Conservation (phyloP, 306 rosid genomes). For the Cyamopsis tetragonoloba region DNA sequence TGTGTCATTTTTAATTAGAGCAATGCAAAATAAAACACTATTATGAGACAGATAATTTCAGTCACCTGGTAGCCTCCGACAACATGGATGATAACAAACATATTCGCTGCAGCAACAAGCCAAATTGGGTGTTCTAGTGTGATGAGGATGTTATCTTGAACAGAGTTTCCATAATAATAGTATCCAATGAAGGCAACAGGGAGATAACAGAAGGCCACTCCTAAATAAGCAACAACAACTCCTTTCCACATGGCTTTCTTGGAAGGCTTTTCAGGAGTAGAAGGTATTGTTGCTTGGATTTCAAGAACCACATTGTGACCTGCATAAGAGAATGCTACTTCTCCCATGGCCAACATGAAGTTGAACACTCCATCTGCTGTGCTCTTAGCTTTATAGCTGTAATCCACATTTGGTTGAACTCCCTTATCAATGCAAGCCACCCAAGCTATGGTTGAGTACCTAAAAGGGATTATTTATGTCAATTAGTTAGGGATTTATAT, state of each 20-base stretch:
- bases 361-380: constrained; percentile 29
- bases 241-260: constrained; percentile 94
- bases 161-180: constrained; percentile 49
- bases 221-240: constrained; percentile 55
- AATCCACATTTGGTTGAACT: constrained; percentile 34
- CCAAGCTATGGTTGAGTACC: constrained; percentile 90
- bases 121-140: constrained; percentile 49
- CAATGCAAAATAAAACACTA: no score
- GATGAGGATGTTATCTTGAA: constrained; percentile 35
- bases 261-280: constrained; percentile 68
- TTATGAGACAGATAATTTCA: no score
- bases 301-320: constrained; percentile 88
- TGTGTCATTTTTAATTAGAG: no score
- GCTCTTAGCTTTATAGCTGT: constrained; percentile 30
- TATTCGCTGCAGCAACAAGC: constrained; percentile 71
- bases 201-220: constrained; percentile 74
- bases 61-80: constrained; percentile 78
- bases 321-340: constrained; percentile 80
- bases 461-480: background rate
- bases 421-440: constrained; percentile 46
- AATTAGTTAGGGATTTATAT: background rate
- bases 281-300: constrained; percentile 92
- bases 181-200: constrained; percentile 76
- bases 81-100: constrained; percentile 72
- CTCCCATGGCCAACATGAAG: constrained; percentile 71